Conservation (phyloP, 352 stramenopile genomes). For the Phytophthora hybrid region DNA sequence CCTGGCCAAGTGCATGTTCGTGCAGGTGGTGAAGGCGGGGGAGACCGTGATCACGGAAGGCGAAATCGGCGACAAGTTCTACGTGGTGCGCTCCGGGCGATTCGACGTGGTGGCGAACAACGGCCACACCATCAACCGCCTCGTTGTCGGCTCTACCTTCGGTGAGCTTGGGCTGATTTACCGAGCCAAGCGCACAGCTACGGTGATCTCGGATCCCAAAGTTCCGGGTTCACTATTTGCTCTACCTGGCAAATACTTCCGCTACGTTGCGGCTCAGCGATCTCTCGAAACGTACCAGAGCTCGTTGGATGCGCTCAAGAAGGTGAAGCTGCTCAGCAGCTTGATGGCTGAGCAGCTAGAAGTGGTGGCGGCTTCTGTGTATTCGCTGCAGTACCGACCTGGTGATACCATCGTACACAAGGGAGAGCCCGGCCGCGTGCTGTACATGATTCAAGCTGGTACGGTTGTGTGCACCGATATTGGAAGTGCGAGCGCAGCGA, state of each 20-base stretch:
- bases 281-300: slow-evolving; percentile 51
- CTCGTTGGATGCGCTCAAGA: slow-evolving; percentile 55
- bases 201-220: slow-evolving; percentile 47
- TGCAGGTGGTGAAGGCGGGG: slow-evolving; percentile 75
- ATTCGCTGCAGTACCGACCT: slow-evolving; percentile 54
- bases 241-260: slow-evolving; percentile 60
- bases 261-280: slow-evolving; percentile 56
- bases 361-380: slow-evolving; percentile 51
- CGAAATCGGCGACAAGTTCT: slow-evolving; percentile 86
- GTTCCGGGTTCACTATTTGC: slow-evolving; percentile 50
- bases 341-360: slow-evolving; percentile 59
- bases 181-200: slow-evolving; percentile 60
- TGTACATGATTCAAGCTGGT: slow-evolving; percentile 86
- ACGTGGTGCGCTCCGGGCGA: slow-evolving; percentile 59
- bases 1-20: slow-evolving; percentile 76
- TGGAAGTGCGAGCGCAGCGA: slow-evolving; percentile 48
- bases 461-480: slow-evolving; percentile 68
- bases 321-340: slow-evolving; percentile 50
- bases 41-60: slow-evolving; percentile 84
- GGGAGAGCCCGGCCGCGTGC: slow-evolving; percentile 69
- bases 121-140: slow-evolving; percentile 53
- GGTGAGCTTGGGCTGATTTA: slow-evolving; percentile 69
- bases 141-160: slow-evolving; percentile 51
- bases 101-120: slow-evolving; percentile 58
- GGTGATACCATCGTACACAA: slow-evolving; percentile 83